These are phyloP conservation scores for Cercophora newfieldiana DNA, from an alignment of 495 filamentous ascomycete genomes.

Conservation along the genomic window DNA sequence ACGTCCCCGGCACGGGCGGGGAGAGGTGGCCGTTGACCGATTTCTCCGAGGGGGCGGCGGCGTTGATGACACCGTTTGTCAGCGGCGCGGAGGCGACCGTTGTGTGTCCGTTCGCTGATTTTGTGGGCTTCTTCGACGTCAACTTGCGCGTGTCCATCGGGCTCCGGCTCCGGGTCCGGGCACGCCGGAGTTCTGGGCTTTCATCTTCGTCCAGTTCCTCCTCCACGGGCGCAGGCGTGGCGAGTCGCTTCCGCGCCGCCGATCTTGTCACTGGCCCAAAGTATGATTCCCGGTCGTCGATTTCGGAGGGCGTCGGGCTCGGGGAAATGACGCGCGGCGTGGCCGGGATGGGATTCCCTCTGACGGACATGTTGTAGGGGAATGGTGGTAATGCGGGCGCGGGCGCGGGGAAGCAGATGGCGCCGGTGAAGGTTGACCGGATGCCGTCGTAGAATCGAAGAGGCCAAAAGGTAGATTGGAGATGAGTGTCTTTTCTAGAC, in stretches of 20 bases:
- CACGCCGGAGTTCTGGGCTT: constrained; percentile 43
- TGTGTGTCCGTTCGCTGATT: constrained; percentile 33
- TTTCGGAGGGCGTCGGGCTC: constrained; percentile 64
- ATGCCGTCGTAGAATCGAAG: constrained; percentile 41
- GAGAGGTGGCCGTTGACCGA: constrained; percentile 69
- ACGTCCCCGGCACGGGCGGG: constrained; percentile 52
- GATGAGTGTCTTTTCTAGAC: constrained; percentile 51
- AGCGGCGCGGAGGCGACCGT: constrained; percentile 6
- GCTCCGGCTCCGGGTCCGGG: constrained; percentile 52
- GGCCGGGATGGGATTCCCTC: constrained; percentile 52
- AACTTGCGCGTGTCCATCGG: constrained; percentile 52
- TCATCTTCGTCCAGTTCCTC: constrained; percentile 41
- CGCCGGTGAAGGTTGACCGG: constrained; percentile 53
- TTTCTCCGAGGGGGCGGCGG: constrained; percentile 13
- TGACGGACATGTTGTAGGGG: constrained; percentile 42
- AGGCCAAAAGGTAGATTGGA: constrained; percentile 46
- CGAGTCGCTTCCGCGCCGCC: constrained; percentile 53
- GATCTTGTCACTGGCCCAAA: constrained; percentile 65
- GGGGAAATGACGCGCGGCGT: constrained; percentile 73
- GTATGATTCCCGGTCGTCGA: constrained; percentile 52
- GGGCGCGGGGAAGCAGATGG: constrained; percentile 38
- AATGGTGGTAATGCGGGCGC: constrained; percentile 49
- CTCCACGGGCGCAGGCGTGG: constrained; percentile 42
- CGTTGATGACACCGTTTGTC: not conserved
- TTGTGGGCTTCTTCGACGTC: constrained; percentile 35